Evolutionary conservation across 2,329 filamentous ascomycete species (phyloP).

Genomic region (Scedosporium apiospermum): DNA sequence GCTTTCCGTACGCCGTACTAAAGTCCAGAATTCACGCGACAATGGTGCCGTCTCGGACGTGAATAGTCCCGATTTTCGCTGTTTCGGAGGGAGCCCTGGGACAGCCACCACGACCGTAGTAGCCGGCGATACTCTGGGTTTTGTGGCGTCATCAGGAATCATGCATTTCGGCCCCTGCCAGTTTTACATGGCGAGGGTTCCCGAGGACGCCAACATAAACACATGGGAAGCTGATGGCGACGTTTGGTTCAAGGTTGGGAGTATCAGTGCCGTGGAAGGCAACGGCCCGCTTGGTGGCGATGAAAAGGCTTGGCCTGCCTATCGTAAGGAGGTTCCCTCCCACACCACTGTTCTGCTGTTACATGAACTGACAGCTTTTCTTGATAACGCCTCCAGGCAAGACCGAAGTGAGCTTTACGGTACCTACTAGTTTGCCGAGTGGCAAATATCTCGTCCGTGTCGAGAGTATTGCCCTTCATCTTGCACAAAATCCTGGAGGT

Average conservation of each 20-base stretch:
- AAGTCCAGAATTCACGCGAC: slow-evolving; percentile 11
- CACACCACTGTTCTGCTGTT: background rate
- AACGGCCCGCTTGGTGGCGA: background rate
- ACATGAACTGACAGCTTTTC: background rate
- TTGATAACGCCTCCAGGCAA: background rate
- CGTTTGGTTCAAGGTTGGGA: slow-evolving; percentile 28
- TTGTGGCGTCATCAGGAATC: slow-evolving; percentile 24
- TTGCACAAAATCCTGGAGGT: slow-evolving; percentile 19
- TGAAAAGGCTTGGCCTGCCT: slow-evolving; percentile 1
- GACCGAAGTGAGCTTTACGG: slow-evolving; percentile 12
- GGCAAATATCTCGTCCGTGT: slow-evolving; percentile 26
- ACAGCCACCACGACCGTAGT: slow-evolving; percentile 25
- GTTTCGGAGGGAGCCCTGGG: background rate
- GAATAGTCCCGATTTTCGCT: slow-evolving; percentile 21
- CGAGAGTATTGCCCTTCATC: slow-evolving; percentile 26
- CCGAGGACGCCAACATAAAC: slow-evolving; percentile 17
- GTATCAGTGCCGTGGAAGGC: slow-evolving; percentile 18
- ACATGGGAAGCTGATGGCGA: slow-evolving; percentile 19
- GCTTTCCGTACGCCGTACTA: slow-evolving; percentile 6
- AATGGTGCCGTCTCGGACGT: slow-evolving; percentile 27
- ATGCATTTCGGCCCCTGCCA: slow-evolving; percentile 27
- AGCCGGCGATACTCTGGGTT: slow-evolving; percentile 29
- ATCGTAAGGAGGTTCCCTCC: background rate
- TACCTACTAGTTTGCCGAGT: slow-evolving; percentile 18
- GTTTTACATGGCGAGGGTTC: slow-evolving; percentile 26